Evolutionary conservation across 129 eudicot species (phyloP), one percentile per base, ranked within the genome.

Genomic region (Glebionis coronaria): DNA sequence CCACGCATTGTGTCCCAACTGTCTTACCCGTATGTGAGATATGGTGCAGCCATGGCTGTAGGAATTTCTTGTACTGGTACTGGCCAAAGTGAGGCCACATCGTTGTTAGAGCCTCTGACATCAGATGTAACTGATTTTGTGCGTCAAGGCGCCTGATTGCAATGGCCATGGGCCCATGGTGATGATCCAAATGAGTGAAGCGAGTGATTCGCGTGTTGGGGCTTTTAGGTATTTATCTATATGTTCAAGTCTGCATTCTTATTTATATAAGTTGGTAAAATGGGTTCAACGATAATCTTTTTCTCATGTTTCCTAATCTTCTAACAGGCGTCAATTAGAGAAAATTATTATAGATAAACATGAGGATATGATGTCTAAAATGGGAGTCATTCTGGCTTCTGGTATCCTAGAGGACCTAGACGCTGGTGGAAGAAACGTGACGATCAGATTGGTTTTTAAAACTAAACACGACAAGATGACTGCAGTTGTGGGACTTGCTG

Each of bases 81-180:
- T 64, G 99, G 99, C 29, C 74, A 89, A 31, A 89, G 97, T 65
- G 99, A 94, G 79, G 97, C 99, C 65, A 89, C 89, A 78, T 89
- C 99, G 44, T 76, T 94, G 88, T 75, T 94, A 18, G 99, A 94
- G 78, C 99, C 99, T 54, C 69, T 94, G 76, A 94, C 99, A 19
- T 94, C 95, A 29, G 99, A 94, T 72, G 99, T 94, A 31, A 90
- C 83, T 61, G 99, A 94, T 57, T 94, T 94, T 83, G 99, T 94
- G n/a, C 97, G 99, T 40, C 99, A 94, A 86, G 99, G 99, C 31
- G 97, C 99, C 79, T 94, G 10, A 94, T 94, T 70, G 97, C 97
- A 54, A 47, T 47, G 53, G 53, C 53, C 53, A 47, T n/a, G n/a
- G n/a, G n/a, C n/a, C n/a, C n/a, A n/a, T 47, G 53, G 53, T 47